Evolutionary conservation across 2,329 filamentous ascomycete genomes (phyloP), one percentile per base, ranked within the genome.

Genomic region (Sarocladium brachiariae): DNA sequence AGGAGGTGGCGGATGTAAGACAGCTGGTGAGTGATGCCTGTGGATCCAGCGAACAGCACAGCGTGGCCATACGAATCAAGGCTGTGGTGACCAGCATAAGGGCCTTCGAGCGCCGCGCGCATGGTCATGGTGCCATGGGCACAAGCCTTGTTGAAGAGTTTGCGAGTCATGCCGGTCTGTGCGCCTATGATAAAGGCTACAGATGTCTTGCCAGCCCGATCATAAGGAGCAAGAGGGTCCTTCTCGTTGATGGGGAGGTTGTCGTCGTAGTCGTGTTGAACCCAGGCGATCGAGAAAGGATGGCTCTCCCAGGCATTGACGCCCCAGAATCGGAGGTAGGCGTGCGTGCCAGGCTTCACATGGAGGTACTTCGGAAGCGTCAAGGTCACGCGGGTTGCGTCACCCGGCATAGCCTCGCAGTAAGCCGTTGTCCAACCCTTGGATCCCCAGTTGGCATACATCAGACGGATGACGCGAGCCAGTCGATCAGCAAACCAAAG

Each of bases 1-100:
- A 92, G 77, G 4, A 92, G 73, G 49, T 93, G 85, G 51, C 83
- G 84, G 8, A 96, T 78, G 65, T 95, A 95, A 30, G 90, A 88
- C 25, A 97, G 81, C 65, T 95, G 90, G 66, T 97, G 92, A 1
- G 92, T 96, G 69, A 99, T 97, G 55, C 93, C 93, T 4, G 93
- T 90, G 52, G 92, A 89, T 51, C 90, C 91, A 11, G 92, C 91
- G 63, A 96, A 90, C 51, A 99, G 84, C 55, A 99, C 80, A 39
- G 85, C 83, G 38, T 95, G 93, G 34, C 93, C 92, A 67, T 96
- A 97, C 7, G 91, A 96, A 67, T 90, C 84, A 56, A 97, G 83
- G 54, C 83, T 83, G 68, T 96, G 86, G 63, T 89, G 85, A 37
- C 84, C 85, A 4, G 82, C 85, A 64, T 97, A 97, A 1, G 93